Evolutionary conservation across 1,284 basidiomycete genomes (phyloP).

Genomic region (Austroboletus olivaceoglutinosus): DNA sequence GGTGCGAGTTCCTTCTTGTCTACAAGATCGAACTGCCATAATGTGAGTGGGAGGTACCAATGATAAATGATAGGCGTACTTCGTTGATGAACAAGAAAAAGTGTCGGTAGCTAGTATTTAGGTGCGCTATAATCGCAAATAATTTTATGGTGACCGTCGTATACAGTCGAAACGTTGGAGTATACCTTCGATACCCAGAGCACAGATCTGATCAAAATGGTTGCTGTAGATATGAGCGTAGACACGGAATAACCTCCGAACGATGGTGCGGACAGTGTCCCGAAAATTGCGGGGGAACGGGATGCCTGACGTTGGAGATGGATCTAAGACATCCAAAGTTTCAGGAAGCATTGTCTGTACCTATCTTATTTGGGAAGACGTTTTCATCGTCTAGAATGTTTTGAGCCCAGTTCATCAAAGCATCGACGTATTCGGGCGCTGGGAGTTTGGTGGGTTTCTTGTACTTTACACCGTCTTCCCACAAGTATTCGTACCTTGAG

Average conservation of each 20-base stretch:
- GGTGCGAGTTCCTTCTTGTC: conserved; percentile 97
- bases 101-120: conserved; percentile 98
- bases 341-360: conserved; percentile 39
- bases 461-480: conserved; percentile 94
- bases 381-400: conserved; percentile 88
- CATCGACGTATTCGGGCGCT: conserved; percentile 96
- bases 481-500: conserved; percentile 88
- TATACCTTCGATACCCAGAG: conserved; percentile 94
- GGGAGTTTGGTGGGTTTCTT: conserved; percentile 92
- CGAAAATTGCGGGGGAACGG: conserved; percentile 92
- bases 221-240: conserved; percentile 99
- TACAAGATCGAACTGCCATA: conserved; percentile 84
- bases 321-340: background rate
- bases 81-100: conserved; percentile 97
- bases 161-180: background rate
- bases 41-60: conserved; percentile 5
- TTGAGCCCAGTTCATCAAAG: conserved; percentile 99
- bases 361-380: conserved; percentile 94
- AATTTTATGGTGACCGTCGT: conserved; percentile 1
- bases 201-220: conserved; percentile 99
- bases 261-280: conserved; percentile 89
- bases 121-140: conserved; percentile 66
- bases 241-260: conserved; percentile 91
- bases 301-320: conserved; percentile 54
- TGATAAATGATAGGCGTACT: conserved; percentile 42